A percentile compares a stretch with the other conserved stretches of the same genome.
Conservation (phyloP, 805 yeast species). For the Candida gorgasii region DNA sequence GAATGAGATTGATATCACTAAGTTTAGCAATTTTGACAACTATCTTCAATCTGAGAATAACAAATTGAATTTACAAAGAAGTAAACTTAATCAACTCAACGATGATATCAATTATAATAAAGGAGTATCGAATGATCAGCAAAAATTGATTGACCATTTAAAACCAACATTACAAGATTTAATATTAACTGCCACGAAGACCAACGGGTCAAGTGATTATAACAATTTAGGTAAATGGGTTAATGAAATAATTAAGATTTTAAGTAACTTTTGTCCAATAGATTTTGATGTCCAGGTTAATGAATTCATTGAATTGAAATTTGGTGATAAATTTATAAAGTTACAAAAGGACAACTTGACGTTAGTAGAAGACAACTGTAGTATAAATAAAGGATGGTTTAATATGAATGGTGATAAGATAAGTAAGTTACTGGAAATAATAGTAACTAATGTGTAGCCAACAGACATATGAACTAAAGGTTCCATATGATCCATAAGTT, state of each 20-base stretch:
- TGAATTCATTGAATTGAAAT: slow-evolving; percentile 10
- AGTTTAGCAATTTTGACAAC: slow-evolving; percentile 8
- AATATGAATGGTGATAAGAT: slow-evolving; percentile 8
- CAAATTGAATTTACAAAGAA: slow-evolving; percentile 7
- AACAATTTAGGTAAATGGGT: slow-evolving; percentile 16
- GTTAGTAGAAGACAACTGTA: slow-evolving; percentile 10
- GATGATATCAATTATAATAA: slow-evolving; percentile 5
- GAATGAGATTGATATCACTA: slow-evolving; percentile 9
- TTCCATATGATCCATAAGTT: no score
- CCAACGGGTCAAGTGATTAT: slow-evolving; percentile 8
- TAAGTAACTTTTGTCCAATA: slow-evolving; percentile 6
- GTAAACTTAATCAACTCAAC: slow-evolving; percentile 4
- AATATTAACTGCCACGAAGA: slow-evolving; percentile 2
- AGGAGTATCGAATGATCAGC: slow-evolving; percentile 14
- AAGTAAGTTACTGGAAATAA: slow-evolving; percentile 5
- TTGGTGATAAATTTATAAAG: slow-evolving; percentile 9
- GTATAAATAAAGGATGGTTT: slow-evolving; percentile 10
- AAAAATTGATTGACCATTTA: slow-evolving; percentile 11
- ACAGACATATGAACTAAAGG: no score
- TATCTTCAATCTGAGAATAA: slow-evolving; percentile 6
- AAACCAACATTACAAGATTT: slow-evolving; percentile 2
- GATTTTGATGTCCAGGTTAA: slow-evolving; percentile 10
- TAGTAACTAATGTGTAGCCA: no score
- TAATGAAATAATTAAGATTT: slow-evolving; percentile 13
- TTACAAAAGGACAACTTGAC: slow-evolving; percentile 11